Evolutionary conservation across 2,329 filamentous ascomycete genomes (phyloP), one percentile per base, ranked within the genome.

Genomic region (Xylariales sp.): DNA sequence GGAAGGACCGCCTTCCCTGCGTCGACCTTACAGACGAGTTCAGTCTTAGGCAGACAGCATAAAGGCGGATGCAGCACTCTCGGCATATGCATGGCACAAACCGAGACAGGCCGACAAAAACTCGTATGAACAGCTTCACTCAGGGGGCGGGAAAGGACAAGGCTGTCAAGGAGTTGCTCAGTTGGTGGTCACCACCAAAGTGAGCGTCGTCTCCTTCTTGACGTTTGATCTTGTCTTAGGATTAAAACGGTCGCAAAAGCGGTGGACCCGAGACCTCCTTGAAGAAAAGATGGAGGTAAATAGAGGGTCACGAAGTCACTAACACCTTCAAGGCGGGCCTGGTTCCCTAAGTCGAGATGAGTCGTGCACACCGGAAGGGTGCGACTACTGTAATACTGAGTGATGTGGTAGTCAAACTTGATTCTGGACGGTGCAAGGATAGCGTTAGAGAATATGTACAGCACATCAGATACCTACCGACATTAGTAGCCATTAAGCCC

Each of bases 401-500:
- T 14, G 32, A 30, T 28, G 50, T n/a, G 43, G 23, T 16, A 56
- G 32, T 30, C 50, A 55, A 12, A 56, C 30, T 52, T 64, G 45
- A 36, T 23, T 41, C 57, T 52, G 2, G 28, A 30, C 58, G 46
- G n/a, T 34, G 32, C 48, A 32, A 50, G 52, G 43, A 30, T 23
- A 39, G 46, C 23, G 46, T 61, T 12, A 62, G 52, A 62, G 59
- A 23, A 41, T 45, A 63, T 58, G 41, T 14, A 34, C 48, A 55
- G 32, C 46, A 68, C 30, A 39, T 46, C 14, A 28, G 46, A 54
- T 54, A 16, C 46, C 23, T 41, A 61, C 46, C 23, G 34, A 61
- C 52, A 34, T 49, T 28, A 46, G 43, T 14, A 65, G 39, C 48
- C 12, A 23, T 55, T 39, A 45, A 54, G n/a, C 57, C 66, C 66